Conservation (phyloP, 2,329 filamentous ascomycete genomes). For the Exserohilum turcica region DNA sequence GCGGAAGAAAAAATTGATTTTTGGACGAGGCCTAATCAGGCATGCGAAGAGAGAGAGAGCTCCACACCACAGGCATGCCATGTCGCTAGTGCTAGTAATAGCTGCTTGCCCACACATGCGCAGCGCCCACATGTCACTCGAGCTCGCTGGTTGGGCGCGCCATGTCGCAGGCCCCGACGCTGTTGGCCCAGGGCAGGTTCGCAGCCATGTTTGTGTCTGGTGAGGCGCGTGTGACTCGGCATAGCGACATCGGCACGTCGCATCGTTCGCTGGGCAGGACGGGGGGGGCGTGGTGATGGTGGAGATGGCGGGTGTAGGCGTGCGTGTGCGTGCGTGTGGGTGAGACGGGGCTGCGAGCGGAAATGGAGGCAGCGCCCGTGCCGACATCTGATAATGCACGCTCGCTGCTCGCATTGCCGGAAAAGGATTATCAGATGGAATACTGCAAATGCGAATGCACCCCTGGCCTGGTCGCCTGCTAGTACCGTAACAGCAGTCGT, state of each 20-base stretch:
- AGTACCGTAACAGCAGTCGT: too few species aligned
- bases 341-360: conserved; percentile 1
- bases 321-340: too few species aligned
- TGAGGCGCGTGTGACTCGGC: background rate
- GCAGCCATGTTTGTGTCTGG: background rate
- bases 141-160: conserved; percentile 2
- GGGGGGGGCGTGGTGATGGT: too few species aligned
- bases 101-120: too few species aligned
- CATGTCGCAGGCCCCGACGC: conserved; percentile 2
- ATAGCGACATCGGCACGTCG: background rate
- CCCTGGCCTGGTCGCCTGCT: too few species aligned
- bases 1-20: conserved; percentile 6
- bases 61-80: conserved; percentile 17
- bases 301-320: background rate
- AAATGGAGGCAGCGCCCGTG: conserved; percentile 4
- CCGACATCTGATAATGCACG: conserved; percentile 1
- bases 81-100: conserved; percentile 24
- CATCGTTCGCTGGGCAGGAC: background rate
- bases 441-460: background rate
- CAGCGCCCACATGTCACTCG: background rate
- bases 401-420: background rate
- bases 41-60: conserved; percentile 11
- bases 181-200: conserved; percentile 12
- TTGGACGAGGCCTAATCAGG: conserved; percentile 10
- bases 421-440: conserved; percentile 9